These are phyloP conservation scores for Nephelium lappaceum DNA, from an alignment of 345 rosid species.

Conservation along the genomic window DNA sequence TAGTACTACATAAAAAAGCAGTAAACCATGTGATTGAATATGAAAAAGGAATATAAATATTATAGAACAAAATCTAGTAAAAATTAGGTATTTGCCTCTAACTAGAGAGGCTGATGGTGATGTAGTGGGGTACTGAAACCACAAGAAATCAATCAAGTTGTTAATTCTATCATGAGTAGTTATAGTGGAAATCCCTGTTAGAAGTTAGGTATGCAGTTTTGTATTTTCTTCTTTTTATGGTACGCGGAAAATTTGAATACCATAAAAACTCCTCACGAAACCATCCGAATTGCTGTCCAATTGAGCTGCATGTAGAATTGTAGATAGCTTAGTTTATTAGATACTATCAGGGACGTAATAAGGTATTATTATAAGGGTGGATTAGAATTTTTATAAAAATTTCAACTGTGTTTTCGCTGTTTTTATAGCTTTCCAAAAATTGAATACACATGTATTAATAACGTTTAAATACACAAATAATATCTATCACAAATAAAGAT, in stretches of 20 bases:
- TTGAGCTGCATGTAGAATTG: background rate
- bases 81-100: background rate
- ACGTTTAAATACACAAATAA: no score
- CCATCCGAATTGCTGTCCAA: conserved; percentile 3
- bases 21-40: background rate
- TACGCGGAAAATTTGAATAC: background rate
- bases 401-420: no score
- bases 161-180: conserved; percentile 2
- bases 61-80: background rate
- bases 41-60: background rate
- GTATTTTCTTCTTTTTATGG: background rate
- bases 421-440: no score
- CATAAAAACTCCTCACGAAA: background rate
- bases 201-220: conserved; percentile 30
- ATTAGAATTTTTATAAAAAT: no score
- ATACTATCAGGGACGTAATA: background rate
- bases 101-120: conserved; percentile 14
- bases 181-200: conserved; percentile 47
- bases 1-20: background rate
- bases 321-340: background rate
- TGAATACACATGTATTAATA: no score
- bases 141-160: conserved; percentile 20
- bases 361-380: no score
- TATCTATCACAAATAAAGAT: no score
- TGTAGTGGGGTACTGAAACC: conserved; percentile 18